Evolutionary conservation across 192 early-diverging fungal genomes (phyloP).

Genomic region (Cetraspora pellucida): DNA sequence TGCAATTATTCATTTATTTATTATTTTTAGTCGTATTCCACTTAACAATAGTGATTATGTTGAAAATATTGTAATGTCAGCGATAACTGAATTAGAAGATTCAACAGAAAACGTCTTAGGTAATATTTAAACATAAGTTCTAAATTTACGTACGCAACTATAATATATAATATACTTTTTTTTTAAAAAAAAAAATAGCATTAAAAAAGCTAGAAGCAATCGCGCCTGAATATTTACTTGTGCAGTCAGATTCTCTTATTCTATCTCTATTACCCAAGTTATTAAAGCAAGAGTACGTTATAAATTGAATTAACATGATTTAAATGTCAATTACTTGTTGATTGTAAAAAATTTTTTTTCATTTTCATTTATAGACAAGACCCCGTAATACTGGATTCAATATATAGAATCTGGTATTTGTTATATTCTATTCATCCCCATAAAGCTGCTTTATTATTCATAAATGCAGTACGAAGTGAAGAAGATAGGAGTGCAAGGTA

Average conservation of each 20-base stretch:
- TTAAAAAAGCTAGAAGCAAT: conserved; percentile 10
- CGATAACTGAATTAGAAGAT: not conserved
- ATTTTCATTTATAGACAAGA: not conserved
- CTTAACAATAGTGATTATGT: not conserved
- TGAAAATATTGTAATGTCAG: not conserved
- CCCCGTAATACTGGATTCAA: conserved; percentile 31
- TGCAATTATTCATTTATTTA: too few species aligned
- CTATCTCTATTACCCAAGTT: not conserved
- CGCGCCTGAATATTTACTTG: not conserved
- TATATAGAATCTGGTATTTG: conserved; percentile 39
- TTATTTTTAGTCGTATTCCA: too few species aligned
- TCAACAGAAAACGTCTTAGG: not conserved
- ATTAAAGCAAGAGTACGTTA: not conserved
- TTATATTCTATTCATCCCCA: conserved; percentile 41
- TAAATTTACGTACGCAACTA: not conserved
- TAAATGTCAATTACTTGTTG: too few species aligned
- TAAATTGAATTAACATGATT: too few species aligned
- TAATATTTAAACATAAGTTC: not conserved
- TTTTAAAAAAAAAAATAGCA: not conserved
- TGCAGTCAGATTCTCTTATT: not conserved
- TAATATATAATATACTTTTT: not conserved
- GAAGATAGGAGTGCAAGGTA: not conserved
- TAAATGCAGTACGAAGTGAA: conserved; percentile 30
- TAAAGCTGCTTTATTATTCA: conserved; percentile 39
- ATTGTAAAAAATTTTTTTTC: too few species aligned